Percentiles rank a stretch among this genome's conserved stretches.
Evolutionary conservation across 805 yeast genomes (phyloP).

Genomic region (Cyberlindnera petersonii): DNA sequence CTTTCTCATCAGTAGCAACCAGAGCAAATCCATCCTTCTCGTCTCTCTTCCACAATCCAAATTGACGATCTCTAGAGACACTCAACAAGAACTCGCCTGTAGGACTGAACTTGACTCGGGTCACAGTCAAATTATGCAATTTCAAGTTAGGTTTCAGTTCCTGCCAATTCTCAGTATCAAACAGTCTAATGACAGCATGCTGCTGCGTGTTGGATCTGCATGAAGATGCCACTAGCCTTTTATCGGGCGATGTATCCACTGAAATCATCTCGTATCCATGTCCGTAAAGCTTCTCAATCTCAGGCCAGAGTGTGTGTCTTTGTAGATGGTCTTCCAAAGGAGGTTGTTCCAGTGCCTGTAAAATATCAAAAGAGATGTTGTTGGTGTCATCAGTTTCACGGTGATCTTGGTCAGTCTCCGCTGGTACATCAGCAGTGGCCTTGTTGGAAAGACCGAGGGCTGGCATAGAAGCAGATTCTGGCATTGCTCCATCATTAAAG

Average conservation of each 20-base stretch:
- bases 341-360: conserved; percentile 47
- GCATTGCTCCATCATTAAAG: conserved; percentile 39
- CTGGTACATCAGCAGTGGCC: conserved; percentile 51
- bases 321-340: conserved; percentile 92
- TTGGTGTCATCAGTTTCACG: conserved; percentile 33
- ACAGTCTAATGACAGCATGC: conserved; percentile 84
- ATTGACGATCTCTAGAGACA: conserved; percentile 87
- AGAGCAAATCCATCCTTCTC: conserved; percentile 38
- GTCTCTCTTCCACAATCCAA: conserved; percentile 64
- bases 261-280: conserved; percentile 94
- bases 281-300: conserved; percentile 89
- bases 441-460: conserved; percentile 92
- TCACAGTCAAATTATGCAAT: conserved; percentile 82
- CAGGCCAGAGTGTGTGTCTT: conserved; percentile 92
- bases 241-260: conserved; percentile 65
- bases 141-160: conserved; percentile 54
- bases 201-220: conserved; percentile 80
- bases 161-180: conserved; percentile 57
- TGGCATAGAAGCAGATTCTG: conserved; percentile 87
- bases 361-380: conserved; percentile 43
- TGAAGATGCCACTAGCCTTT: conserved; percentile 74
- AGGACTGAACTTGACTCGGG: conserved; percentile 73
- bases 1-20: conserved; percentile 49
- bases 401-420: conserved; percentile 27
- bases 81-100: conserved; percentile 61